Percentiles rank a stretch among this genome's conserved stretches.
Conservation (phyloP, 2,329 filamentous ascomycete genomes). For the Rhynchosporium graminicola region DNA sequence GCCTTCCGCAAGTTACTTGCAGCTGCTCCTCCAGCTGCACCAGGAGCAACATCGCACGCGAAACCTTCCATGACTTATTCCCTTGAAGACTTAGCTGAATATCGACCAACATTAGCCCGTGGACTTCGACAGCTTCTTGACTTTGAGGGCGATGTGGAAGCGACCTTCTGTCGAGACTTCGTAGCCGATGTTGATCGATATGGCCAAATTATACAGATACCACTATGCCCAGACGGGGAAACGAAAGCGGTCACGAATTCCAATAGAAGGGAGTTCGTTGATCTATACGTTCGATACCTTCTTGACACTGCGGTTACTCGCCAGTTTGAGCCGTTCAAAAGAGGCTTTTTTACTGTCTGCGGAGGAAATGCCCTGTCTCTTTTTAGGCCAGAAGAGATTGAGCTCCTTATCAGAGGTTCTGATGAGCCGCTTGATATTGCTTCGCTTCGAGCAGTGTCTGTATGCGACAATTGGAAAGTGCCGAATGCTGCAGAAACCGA, state of each 20-base stretch:
- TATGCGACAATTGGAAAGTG: constrained; percentile 77
- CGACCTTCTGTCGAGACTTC: constrained; percentile 80
- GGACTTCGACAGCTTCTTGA: constrained; percentile 77
- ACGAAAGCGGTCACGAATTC: constrained; percentile 75
- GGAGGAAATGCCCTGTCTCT: constrained; percentile 84
- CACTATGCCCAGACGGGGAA: constrained; percentile 74
- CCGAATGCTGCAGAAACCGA: constrained; percentile 58
- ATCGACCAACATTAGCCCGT: constrained; percentile 71
- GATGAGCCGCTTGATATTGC: constrained; percentile 80
- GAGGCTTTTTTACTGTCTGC: constrained; percentile 90
- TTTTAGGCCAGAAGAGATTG: constrained; percentile 89
- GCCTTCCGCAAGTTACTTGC: constrained; percentile 85
- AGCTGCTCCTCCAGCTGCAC: constrained; percentile 64
- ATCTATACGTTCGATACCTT: constrained; percentile 77
- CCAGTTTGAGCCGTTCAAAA: constrained; percentile 92
- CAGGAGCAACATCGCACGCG: constrained; percentile 56
- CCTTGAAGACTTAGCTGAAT: constrained; percentile 81
- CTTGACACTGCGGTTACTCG: constrained; percentile 76
- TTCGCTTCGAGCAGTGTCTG: constrained; percentile 73
- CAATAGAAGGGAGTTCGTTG: constrained; percentile 84
- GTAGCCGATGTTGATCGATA: constrained; percentile 76
- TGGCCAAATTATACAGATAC: constrained; percentile 64
- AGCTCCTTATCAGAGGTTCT: constrained; percentile 80
- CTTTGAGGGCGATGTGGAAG: constrained; percentile 80
- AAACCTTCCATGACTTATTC: constrained; percentile 69